Evolutionary conservation across 2,329 filamentous ascomycete species (phyloP).

Genomic region (Zymoseptoria passerinii): DNA sequence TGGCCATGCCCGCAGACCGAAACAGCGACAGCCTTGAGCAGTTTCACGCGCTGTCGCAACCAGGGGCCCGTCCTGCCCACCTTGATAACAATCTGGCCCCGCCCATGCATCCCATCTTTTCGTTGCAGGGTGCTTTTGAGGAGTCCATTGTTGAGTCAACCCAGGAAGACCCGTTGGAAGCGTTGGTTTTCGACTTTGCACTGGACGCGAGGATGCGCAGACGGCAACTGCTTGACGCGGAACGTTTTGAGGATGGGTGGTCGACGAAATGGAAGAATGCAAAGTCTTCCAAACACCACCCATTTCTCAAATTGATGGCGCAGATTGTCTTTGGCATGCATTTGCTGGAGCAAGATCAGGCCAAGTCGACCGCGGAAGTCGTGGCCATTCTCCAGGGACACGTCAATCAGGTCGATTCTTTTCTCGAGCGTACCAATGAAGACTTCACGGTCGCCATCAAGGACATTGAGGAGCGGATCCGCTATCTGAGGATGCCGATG

Average conservation of each 20-base stretch:
- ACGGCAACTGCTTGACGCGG: conserved; percentile 58
- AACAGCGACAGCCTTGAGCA: conserved; percentile 15
- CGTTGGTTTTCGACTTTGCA: conserved; percentile 19
- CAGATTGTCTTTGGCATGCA: conserved; percentile 94
- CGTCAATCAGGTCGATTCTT: conserved; percentile 89
- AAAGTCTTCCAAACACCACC: conserved; percentile 70
- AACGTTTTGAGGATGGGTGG: conserved; percentile 61
- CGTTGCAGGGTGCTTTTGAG: conserved; percentile 73
- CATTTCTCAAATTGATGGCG: conserved; percentile 79
- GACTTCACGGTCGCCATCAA: conserved; percentile 70
- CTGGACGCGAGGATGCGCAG: conserved; percentile 53
- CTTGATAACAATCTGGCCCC: conserved; percentile 22
- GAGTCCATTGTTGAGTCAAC: conserved; percentile 71
- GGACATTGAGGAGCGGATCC: conserved; percentile 73
- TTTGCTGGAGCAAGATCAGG: conserved; percentile 71
- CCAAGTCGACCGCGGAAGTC: conserved; percentile 82
- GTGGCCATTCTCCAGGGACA: conserved; percentile 83
- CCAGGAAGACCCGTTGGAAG: conserved; percentile 27
- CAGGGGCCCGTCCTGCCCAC: conserved; percentile 5
- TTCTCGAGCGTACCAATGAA: conserved; percentile 75
- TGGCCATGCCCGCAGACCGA: neutral
- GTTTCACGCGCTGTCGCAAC: conserved; percentile 19
- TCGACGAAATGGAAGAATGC: conserved; percentile 68
- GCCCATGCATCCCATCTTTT: conserved; percentile 61
- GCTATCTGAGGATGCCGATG: conserved; percentile 73